Base-by-base conservation (phyloP, 1,284 basidiomycete species). In the Trichosporon faecale region DNA sequence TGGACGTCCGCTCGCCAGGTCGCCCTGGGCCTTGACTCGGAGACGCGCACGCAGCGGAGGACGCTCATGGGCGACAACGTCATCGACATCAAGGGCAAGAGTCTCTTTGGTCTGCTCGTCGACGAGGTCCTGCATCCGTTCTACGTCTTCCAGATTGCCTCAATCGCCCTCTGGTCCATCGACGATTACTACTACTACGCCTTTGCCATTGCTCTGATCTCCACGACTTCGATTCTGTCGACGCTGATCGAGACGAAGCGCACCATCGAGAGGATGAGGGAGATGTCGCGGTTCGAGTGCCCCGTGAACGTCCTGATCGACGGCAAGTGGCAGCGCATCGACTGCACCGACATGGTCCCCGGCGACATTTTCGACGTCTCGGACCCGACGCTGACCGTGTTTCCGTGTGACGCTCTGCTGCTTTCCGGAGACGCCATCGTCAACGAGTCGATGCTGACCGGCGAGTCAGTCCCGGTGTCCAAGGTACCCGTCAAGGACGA, bases 131-230 rank as follows among this genome's bases (percentile, higher is more conserved):
- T 98, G 37, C 95, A 98, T 80, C 95, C 95, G 0, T 98, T 98
- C 84, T 98, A 97, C 79, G 91, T 99, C 69, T 99, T 99, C 82
- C 97, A 99, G 87, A 91, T 99, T 75, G 95, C 95, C 64, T 97
- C 94, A 73, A 93, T 99, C 76, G 85, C 93, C 27, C 85, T 99
- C 11, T 99, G 97, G 97, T 91, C 91, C 2, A 77, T 98, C 68
- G 97, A 99, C 77, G 88, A 98, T 79, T 95, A 98, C 79, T 96
- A 92, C 81, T 98, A 97, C 80, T 99, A 99, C 81, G 97, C 96
- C 2, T 96, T 96, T 76, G 98, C 95, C 77, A 99, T 99, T 75
- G 94, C 91, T 44, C 85, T 96, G 66, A 99, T 99, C 77, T 96
- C 94, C 55, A 85, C 91, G 29, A 86, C 91, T 68, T 97, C 93